Conservation (phyloP, 352 stramenopile genomes). For the Pythium aristosporum region DNA sequence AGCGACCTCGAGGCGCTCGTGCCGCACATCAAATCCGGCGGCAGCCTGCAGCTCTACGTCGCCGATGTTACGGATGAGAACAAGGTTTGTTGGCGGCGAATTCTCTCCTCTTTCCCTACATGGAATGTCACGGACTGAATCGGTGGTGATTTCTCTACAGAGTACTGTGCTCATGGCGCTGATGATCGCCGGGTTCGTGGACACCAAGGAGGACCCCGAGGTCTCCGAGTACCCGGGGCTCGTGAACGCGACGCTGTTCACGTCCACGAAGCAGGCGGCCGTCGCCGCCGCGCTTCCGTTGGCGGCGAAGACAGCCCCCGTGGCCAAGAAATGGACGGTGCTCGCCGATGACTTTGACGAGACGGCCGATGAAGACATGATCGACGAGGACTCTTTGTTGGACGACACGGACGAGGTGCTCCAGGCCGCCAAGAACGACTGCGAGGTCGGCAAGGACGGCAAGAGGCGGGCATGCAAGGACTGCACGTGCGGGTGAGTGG, state of each 20-base stretch:
- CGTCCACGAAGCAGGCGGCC: constrained; percentile 65
- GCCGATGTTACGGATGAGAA: constrained; percentile 54
- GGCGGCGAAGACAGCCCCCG: constrained; percentile 26
- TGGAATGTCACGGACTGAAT: constrained; percentile 7
- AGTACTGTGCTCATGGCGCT: constrained; percentile 72
- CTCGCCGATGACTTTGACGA: constrained; percentile 59
- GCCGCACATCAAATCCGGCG: constrained; percentile 53
- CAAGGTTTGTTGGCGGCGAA: constrained; percentile 37
- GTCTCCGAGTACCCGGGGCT: constrained; percentile 47
- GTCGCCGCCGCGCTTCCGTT: constrained; percentile 53
- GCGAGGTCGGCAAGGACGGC: constrained; percentile 75
- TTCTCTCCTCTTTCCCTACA: too few species aligned
- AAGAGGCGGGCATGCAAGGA: constrained; percentile 96
- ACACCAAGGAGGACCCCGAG: constrained; percentile 35
- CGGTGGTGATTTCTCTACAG: constrained; percentile 18
- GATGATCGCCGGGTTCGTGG: constrained; percentile 78
- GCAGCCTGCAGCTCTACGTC: constrained; percentile 55
- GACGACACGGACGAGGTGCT: constrained; percentile 85
- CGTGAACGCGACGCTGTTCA: constrained; percentile 40
- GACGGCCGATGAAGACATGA: constrained; percentile 57
- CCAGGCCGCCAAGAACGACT: constrained; percentile 65
- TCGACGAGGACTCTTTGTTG: constrained; percentile 83
- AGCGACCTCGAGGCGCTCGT: constrained; percentile 43
- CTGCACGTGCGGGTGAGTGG: constrained; percentile 92
- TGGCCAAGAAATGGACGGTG: constrained; percentile 70